phyloP scores from a whole-genome alignment of 2,329 filamentous ascomycete genomes.

The Neoarthrinium moseri region DNA sequence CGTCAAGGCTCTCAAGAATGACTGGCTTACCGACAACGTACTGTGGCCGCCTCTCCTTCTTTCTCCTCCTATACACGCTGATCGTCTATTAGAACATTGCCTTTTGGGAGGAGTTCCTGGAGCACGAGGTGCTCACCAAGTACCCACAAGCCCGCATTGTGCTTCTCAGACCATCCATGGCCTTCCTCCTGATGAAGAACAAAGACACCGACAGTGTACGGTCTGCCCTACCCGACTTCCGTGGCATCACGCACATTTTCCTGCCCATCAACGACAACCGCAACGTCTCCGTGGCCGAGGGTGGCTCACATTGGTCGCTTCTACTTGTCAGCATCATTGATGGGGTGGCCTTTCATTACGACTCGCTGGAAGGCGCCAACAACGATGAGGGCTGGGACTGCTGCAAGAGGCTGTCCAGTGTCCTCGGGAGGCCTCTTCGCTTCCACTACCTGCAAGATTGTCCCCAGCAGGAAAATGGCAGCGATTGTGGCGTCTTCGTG shows the following conservation, averaged over 20 bases:
- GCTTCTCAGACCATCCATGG: constrained; percentile 89
- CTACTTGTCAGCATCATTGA: constrained; percentile 88
- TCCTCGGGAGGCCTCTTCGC: constrained; percentile 66
- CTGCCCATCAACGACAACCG: constrained; percentile 90
- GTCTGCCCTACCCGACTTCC: constrained; percentile 78
- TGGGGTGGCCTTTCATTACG: constrained; percentile 93
- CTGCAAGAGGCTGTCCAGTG: constrained; percentile 63
- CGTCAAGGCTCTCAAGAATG: constrained; percentile 80
- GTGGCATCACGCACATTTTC: constrained; percentile 84
- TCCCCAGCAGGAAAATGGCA: constrained; percentile 88
- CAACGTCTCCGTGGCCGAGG: constrained; percentile 76
- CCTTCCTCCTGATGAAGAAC: constrained; percentile 83
- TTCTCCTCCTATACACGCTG: neutral
- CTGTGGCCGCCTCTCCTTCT: constrained; percentile 25
- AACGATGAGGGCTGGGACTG: constrained; percentile 69
- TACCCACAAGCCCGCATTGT: constrained; percentile 85
- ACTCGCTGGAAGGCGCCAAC: constrained; percentile 78
- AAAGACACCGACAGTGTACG: constrained; percentile 54
- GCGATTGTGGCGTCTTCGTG: constrained; percentile 94
- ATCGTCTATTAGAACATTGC: constrained; percentile 70
- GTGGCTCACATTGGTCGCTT: constrained; percentile 91
- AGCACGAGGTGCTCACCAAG: constrained; percentile 78
- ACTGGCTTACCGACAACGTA: constrained; percentile 97
- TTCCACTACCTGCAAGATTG: constrained; percentile 83
- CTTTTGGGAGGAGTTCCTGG: constrained; percentile 97